phyloP scores from a whole-genome alignment of 2,329 filamentous ascomycete genomes.

The Sordariomycetes sp. region DNA sequence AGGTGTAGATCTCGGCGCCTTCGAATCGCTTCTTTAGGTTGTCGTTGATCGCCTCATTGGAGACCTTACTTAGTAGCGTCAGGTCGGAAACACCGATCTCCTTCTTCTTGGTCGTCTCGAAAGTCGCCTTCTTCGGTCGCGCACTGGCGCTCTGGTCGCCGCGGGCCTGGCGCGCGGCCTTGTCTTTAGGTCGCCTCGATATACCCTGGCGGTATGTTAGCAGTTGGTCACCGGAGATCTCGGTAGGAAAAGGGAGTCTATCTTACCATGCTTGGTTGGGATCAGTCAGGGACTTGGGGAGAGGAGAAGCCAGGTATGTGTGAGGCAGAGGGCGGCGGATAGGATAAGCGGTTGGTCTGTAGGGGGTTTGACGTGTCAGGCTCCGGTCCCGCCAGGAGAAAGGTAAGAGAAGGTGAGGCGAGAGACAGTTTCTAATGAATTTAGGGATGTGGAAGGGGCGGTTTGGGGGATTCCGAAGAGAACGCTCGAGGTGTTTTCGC shows the following conservation, averaged over 20 bases:
- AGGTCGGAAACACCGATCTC: slow-evolving; percentile 97
- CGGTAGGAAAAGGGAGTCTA: background rate
- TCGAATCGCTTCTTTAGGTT: slow-evolving; percentile 98
- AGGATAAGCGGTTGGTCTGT: background rate
- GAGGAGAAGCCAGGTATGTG: background rate
- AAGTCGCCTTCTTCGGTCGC: slow-evolving; percentile 89
- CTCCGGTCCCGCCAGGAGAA: background rate
- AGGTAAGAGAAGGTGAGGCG: background rate
- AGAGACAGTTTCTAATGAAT: background rate
- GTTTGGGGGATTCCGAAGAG: background rate
- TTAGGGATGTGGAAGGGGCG: background rate
- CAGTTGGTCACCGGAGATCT: background rate
- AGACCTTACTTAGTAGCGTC: slow-evolving; percentile 95
- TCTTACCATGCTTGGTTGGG: slow-evolving; percentile 1
- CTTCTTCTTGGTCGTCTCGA: slow-evolving; percentile 96
- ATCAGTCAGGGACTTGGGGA: background rate
- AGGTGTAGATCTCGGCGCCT: slow-evolving; percentile 96
- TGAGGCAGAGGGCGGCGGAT: background rate
- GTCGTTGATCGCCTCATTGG: slow-evolving; percentile 98
- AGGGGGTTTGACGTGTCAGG: background rate
- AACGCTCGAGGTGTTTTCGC: background rate
- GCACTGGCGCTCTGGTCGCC: slow-evolving; percentile 25
- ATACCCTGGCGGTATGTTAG: slow-evolving; percentile 16
- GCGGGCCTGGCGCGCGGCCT: slow-evolving; percentile 21
- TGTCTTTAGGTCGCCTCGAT: slow-evolving; percentile 26